Evolutionary conservation across 106 monocot species (phyloP).

Genomic region (Narthecium ossifragum): DNA sequence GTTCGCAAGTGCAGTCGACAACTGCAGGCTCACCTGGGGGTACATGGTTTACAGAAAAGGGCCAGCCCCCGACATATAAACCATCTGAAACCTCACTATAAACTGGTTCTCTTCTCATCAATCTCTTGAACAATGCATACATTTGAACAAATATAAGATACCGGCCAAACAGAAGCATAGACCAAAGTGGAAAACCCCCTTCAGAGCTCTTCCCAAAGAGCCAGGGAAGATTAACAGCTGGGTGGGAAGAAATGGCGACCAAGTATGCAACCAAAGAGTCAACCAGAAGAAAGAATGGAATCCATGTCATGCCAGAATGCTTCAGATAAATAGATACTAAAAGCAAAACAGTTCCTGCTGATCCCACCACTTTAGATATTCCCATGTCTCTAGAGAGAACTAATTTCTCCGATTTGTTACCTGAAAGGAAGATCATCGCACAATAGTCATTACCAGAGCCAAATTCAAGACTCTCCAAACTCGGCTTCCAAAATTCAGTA

Average conservation of each 20-base stretch:
- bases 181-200: constrained; percentile 83
- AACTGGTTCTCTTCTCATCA: constrained; percentile 50
- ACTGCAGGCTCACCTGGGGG: constrained; percentile 79
- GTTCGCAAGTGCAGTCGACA: constrained; percentile 94
- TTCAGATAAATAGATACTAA: constrained; percentile 29
- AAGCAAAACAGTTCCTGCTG: constrained; percentile 54
- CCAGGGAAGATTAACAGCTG: constrained; percentile 64
- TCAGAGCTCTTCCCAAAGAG: constrained; percentile 75
- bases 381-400: too few species aligned
- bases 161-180: constrained; percentile 62
- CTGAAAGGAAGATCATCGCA: too few species aligned
- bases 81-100: constrained; percentile 74
- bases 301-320: constrained; percentile 16
- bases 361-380: constrained; percentile 58
- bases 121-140: constrained; percentile 57
- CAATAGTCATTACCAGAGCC: too few species aligned
- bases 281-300: constrained; percentile 46
- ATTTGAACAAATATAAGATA: constrained; percentile 50
- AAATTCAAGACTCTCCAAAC: too few species aligned
- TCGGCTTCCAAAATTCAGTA: too few species aligned
- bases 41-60: constrained; percentile 46
- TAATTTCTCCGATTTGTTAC: too few species aligned
- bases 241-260: constrained; percentile 73
- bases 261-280: constrained; percentile 53
- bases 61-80: constrained; percentile 90